Evolutionary conservation across 306 rosid genomes (phyloP), one percentile per base, ranked within the genome.

Genomic region (Fagus sylvatica): DNA sequence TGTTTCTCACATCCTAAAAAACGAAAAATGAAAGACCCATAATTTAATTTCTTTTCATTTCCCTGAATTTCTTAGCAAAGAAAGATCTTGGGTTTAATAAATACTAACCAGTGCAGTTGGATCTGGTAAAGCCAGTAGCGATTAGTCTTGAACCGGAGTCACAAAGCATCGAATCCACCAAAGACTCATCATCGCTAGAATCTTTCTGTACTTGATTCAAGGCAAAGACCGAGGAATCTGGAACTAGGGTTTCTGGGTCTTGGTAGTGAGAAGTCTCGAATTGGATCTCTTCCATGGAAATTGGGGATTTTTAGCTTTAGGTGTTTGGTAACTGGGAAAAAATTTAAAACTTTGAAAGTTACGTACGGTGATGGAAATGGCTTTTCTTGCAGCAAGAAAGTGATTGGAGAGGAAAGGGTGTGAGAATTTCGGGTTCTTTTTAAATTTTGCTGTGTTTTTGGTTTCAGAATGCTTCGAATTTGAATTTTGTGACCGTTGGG

Each of bases 101-200:
- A 81, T 55, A 74, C 78, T 76, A 53, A 93, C 97, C 96, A 49
- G 82, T 7, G 37, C 80, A 85, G 73, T 85, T 71, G 76, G 91
- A 73, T 84, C 84, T 84, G n/a, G 84, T 77, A 30, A 87, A 84
- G 41, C 98, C 98, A 46, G 82, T 51, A n/a, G 85, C 76, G 43
- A 91, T 64, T 19, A 93, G 75, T 71, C 88, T 89, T 37, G 91
- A 88, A 82, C 34, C 79, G 15, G 87, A 74, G 75, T 88, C 94
- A 46, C 90, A 89, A 8, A 91, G 85, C 85, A 87, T 84, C 2
- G 88, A 91, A 64, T 91, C 93, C 36, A 71, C 71, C 72, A 85
- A 30, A 32, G 91, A 85, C 55, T 81, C 86, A 5, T 64, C 41
- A 34, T 43, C 56, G 4, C 57, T 53, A 53, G 81, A 83, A 57